These are phyloP conservation scores for Oxyria digyna DNA, from an alignment of 148 eudicot genomes.

Conservation along the genomic window DNA sequence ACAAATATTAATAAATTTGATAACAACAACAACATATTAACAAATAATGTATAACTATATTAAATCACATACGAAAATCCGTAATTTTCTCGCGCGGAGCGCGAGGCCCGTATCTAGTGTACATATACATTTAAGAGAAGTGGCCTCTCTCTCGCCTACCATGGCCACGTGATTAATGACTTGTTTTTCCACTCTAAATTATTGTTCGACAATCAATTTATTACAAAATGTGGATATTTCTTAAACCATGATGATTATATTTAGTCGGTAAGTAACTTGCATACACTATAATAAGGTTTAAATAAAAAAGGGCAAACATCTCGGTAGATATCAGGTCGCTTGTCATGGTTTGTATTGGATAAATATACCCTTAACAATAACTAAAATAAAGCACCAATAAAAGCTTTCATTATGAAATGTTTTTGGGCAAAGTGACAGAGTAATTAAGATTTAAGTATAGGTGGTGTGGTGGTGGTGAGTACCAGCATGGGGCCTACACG, in stretches of 20 bases:
- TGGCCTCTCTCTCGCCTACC: neutral
- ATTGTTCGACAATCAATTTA: neutral
- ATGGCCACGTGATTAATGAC: neutral
- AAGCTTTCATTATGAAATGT: neutral
- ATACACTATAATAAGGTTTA: too few relatives aligned
- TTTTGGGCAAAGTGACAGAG: neutral
- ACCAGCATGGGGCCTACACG: neutral
- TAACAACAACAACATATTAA: too few relatives aligned
- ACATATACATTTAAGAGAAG: neutral
- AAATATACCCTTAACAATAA: neutral
- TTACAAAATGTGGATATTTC: neutral
- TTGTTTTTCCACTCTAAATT: neutral
- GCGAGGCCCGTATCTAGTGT: too few relatives aligned
- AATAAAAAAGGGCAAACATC: neutral
- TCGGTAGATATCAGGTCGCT: neutral
- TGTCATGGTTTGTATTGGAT: neutral
- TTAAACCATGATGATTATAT: neutral
- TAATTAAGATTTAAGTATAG: neutral
- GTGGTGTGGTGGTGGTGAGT: neutral
- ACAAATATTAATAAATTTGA: too few relatives aligned
- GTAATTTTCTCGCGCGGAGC: too few relatives aligned
- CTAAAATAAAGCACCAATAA: neutral
- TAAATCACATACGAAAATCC: too few relatives aligned
- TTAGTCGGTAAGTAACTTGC: neutral
- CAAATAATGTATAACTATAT: too few relatives aligned